Conservation (phyloP, 371 early-diverging fungal genomes). For the Apophysomyces variabilis region DNA sequence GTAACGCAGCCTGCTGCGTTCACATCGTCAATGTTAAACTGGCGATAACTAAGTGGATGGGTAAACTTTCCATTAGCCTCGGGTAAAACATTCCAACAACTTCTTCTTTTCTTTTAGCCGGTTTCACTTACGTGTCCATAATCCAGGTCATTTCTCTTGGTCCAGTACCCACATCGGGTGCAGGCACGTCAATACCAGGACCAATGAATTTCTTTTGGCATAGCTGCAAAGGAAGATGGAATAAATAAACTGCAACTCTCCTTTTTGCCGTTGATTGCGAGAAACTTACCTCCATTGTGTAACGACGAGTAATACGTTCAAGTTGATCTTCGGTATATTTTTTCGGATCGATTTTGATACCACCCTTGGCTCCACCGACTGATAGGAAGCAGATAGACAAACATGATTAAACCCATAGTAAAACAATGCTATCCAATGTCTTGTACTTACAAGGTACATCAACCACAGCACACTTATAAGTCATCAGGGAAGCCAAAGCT, state of each 20-base stretch:
- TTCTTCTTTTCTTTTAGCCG: too few species aligned
- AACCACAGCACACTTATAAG: constrained; percentile 92
- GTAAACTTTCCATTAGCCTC: too few species aligned
- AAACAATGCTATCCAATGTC: not conserved
- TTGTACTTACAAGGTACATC: constrained; percentile 83
- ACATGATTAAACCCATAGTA: not conserved
- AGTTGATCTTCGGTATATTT: constrained; percentile 79
- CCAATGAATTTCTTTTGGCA: constrained; percentile 93
- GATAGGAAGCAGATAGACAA: not conserved
- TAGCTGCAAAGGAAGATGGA: constrained; percentile 26
- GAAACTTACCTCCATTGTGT: constrained; percentile 70
- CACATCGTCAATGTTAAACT: constrained; percentile 84
- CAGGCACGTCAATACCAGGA: constrained; percentile 78
- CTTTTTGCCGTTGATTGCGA: too few species aligned
- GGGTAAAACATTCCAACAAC: not conserved
- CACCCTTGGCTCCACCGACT: constrained; percentile 87
- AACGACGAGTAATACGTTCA: constrained; percentile 89
- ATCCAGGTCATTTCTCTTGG: constrained; percentile 94
- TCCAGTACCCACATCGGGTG: constrained; percentile 91
- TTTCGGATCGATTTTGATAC: constrained; percentile 82
- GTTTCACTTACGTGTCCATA: constrained; percentile 66
- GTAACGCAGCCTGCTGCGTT: constrained; percentile 89
- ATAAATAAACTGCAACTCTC: not conserved
- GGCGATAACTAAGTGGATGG: constrained; percentile 60
- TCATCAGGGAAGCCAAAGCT: constrained; percentile 82